A percentile compares a stretch with the other conserved stretches of the same genome.
phyloP scores from a whole-genome alignment of 1,284 basidiomycete genomes.

The Takashimella koratensis region DNA sequence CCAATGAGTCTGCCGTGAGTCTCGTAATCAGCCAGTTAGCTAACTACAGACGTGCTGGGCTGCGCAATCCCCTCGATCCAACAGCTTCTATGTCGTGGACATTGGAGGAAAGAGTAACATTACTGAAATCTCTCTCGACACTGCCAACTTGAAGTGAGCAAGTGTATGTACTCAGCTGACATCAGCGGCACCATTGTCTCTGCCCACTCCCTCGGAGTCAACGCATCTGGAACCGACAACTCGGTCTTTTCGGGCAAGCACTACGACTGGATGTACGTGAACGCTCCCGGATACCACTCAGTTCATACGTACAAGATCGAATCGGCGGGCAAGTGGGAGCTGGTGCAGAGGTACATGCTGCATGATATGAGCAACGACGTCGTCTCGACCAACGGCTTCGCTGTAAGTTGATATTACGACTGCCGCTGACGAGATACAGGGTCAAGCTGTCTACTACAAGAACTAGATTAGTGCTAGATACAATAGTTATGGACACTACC shows the following conservation, averaged over 20 bases:
- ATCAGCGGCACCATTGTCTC: conserved; percentile 5
- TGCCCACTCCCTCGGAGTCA: conserved; percentile 1
- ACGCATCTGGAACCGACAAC: conserved; percentile 5
- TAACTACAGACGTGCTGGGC: conserved; percentile 5
- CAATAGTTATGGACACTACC: too few species aligned
- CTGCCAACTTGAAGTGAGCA: conserved; percentile 4
- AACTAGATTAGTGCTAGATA: too few species aligned
- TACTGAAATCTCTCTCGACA: conserved; percentile 8
- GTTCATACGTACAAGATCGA: conserved; percentile 7
- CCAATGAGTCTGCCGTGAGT: too few species aligned
- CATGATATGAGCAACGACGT: not conserved
- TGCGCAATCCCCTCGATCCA: conserved; percentile 4
- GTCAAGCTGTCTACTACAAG: too few species aligned
- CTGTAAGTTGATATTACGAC: too few species aligned
- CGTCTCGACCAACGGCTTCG: conserved; percentile 1
- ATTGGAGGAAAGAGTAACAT: conserved; percentile 2
- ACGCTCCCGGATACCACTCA: conserved; percentile 1
- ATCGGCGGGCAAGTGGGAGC: conserved; percentile 3
- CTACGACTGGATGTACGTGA: conserved; percentile 7
- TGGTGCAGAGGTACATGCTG: conserved; percentile 1
- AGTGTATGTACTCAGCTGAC: not conserved
- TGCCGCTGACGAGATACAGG: too few species aligned
- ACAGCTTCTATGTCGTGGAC: conserved; percentile 7
- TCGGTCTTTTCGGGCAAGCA: conserved; percentile 1
- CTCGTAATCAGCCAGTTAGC: too few species aligned